A percentile compares a stretch with the other conserved stretches of the same genome.
phyloP scores from a whole-genome alignment of 257 asterid species.

The Solanum gracilifrons region DNA sequence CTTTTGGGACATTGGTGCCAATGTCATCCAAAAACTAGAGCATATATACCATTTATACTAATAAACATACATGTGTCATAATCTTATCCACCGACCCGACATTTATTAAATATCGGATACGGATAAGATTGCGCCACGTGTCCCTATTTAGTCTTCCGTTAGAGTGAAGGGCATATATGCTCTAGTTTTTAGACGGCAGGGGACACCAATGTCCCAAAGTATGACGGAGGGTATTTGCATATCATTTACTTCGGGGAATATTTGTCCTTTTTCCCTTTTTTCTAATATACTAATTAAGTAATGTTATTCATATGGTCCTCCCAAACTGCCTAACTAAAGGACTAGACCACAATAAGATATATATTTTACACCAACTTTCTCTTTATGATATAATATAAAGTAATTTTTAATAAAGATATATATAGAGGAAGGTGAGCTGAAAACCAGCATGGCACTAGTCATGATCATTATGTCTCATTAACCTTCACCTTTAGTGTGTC shows the following conservation, averaged over 20 bases:
- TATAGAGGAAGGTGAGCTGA: neutral
- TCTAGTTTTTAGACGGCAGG: too few relatives aligned
- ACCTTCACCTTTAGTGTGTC: neutral
- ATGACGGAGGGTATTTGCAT: too few relatives aligned
- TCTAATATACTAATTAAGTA: neutral
- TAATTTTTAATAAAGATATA: neutral
- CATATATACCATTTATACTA: too few relatives aligned
- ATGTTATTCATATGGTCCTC: neutral
- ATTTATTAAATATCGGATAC: too few relatives aligned
- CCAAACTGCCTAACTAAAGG: neutral
- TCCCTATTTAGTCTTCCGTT: too few relatives aligned
- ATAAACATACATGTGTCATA: too few relatives aligned
- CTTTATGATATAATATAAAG: neutral
- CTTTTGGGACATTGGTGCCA: too few relatives aligned
- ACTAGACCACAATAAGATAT: neutral
- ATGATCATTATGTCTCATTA: neutral
- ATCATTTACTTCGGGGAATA: fast-evolving
- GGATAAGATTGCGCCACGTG: too few relatives aligned
- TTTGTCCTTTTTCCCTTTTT: neutral
- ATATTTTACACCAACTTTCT: neutral
- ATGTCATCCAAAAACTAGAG: too few relatives aligned
- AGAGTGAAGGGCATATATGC: too few relatives aligned
- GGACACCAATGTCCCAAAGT: too few relatives aligned
- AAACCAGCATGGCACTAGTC: neutral
- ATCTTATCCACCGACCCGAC: too few relatives aligned